Evolutionary conservation across 2,329 filamentous ascomycete genomes (phyloP), one percentile per base, ranked within the genome.

Genomic region (Fusarium drepaniforme): DNA sequence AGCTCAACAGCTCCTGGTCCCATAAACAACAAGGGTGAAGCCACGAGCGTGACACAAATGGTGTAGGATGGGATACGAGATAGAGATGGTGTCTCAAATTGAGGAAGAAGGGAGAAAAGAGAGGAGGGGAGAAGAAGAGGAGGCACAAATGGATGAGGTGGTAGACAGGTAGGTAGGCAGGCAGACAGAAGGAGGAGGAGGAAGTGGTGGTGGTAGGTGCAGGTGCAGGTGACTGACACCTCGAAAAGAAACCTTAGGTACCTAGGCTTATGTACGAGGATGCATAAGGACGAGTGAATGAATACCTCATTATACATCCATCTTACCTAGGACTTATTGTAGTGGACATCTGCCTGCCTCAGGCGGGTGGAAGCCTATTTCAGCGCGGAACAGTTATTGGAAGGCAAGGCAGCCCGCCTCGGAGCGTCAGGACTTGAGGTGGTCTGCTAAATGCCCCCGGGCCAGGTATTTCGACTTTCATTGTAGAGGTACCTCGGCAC

Each of bases 141-240:
- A 58, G 56, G 33, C 53, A 57, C 30, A 57, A 58, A 58, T 25
- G 28, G 8, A 25, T 21, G 11, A 30, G 38, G 12, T 56, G 51
- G 25, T 56, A 56, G 51, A 30, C 30, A 30, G 15, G 28, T 4
- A 61, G 30, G 56, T 8, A 46, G 40, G 21, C 23, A 49, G 30
- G 3, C 12, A 15, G 46, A 18, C 15, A 51, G 11, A 30, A 66
- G 38, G 53, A 46, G 38, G 18, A 65, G 25, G 38, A n/a, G 42
- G 15, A 15, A 21, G 35, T 16, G 13, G 35, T 37, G 25, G 25
- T 49, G 37, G 18, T 25, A 18, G 23, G 44, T 49, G 23, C 21
- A 66, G 53, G 64, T 60, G 38, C 23, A 66, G 56, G 64, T 60
- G 40, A 61, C 64, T 65, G 56, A 33, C 40, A 61, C 64, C 59